Evolutionary conservation across 2,329 filamentous ascomycete genomes (phyloP).

Genomic region (Cercospora sp.): DNA sequence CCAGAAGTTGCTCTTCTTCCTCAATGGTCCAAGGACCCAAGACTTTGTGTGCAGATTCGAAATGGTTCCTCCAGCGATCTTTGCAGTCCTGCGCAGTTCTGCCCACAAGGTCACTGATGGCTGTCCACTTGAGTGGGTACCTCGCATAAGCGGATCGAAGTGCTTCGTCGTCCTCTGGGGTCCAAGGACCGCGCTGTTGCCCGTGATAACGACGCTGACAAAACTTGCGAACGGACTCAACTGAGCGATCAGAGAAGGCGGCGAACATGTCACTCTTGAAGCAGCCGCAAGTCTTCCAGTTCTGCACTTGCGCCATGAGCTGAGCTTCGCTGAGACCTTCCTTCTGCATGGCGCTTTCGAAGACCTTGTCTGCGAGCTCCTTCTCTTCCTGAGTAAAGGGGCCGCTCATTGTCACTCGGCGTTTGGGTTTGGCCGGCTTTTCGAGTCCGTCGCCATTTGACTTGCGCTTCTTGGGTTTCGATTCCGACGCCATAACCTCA

Average conservation of each 20-base stretch:
- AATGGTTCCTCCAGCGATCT: constrained; percentile 69
- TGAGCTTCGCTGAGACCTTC: constrained; percentile 25
- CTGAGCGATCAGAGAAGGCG: constrained; percentile 39
- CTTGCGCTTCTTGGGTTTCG: constrained; percentile 13
- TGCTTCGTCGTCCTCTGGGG: constrained; percentile 58
- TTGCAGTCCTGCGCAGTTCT: constrained; percentile 66
- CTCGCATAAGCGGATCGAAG: constrained; percentile 51
- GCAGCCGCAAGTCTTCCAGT: constrained; percentile 38
- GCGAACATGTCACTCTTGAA: constrained; percentile 33
- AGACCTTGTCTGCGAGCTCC: constrained; percentile 32
- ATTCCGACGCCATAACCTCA: not conserved
- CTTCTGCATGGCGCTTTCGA: constrained; percentile 25
- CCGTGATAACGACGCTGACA: constrained; percentile 67
- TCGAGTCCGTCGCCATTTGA: not conserved
- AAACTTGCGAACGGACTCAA: constrained; percentile 42
- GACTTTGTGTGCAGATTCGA: constrained; percentile 57
- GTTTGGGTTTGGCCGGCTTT: constrained; percentile 1
- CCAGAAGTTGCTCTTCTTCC: constrained; percentile 59
- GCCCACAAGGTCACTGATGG: constrained; percentile 63
- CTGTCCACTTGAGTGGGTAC: constrained; percentile 61
- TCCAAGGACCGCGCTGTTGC: constrained; percentile 61
- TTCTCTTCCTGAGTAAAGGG: constrained; percentile 31
- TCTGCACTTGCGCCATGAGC: constrained; percentile 28
- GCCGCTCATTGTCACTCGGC: constrained; percentile 14
- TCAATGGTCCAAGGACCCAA: constrained; percentile 60